phyloP scores from a whole-genome alignment of 2,329 filamentous ascomycete species.

The Acephala macrosclerotiorum region DNA sequence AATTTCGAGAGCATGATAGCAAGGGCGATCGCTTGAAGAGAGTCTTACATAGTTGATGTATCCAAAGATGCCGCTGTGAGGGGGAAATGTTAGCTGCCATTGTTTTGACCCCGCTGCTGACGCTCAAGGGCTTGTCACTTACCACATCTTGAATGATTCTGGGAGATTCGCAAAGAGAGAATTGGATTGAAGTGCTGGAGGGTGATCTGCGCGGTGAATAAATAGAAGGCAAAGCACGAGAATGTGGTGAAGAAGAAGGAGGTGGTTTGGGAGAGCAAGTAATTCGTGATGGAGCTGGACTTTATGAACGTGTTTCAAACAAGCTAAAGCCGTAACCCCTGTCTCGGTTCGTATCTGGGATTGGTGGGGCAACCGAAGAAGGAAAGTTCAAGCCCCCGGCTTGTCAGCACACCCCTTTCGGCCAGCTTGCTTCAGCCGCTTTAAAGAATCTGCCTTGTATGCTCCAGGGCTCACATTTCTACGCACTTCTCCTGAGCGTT shows the following conservation, averaged over 20 bases:
- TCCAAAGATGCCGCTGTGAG: conserved; percentile 10
- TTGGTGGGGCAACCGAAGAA: background rate
- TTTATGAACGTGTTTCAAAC: background rate
- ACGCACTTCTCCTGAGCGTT: background rate
- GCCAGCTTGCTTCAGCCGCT: background rate
- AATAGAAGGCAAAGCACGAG: background rate
- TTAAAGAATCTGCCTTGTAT: conserved; percentile 1
- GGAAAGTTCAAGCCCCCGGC: background rate
- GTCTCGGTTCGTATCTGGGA: background rate
- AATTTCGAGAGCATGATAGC: background rate
- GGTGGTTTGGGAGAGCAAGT: background rate
- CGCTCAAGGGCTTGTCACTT: background rate
- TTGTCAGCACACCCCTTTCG: background rate
- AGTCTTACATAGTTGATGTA: background rate
- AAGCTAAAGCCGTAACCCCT: background rate
- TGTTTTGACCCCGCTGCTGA: background rate
- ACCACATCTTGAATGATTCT: conserved; percentile 5
- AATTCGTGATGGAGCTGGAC: conserved; percentile 5
- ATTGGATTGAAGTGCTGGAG: background rate
- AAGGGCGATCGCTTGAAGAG: background rate
- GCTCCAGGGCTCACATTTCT: background rate
- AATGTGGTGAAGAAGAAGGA: background rate
- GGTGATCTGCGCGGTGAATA: background rate
- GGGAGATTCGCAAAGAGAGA: conserved; percentile 10
- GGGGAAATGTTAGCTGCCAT: background rate